Percentiles rank a stretch among this genome's conserved stretches.
phyloP scores from a whole-genome alignment of 768 basidiomycete genomes.

The Tremella fuciformis region DNA sequence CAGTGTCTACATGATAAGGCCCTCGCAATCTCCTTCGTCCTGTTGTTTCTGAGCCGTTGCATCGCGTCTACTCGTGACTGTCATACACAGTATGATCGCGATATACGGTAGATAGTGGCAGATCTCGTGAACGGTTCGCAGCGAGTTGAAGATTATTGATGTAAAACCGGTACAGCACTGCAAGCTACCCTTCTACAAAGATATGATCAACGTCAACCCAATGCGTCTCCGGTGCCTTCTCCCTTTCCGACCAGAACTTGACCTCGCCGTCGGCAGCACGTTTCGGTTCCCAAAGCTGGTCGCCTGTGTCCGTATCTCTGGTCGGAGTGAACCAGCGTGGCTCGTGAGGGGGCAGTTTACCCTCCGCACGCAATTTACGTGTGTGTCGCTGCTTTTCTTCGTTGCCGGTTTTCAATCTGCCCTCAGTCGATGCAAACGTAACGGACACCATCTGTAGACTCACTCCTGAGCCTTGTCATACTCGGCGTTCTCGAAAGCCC shows the following conservation, averaged over 20 bases:
- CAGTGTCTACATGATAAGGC: too few species aligned
- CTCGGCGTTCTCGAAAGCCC: constrained; percentile 88
- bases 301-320: constrained; percentile 83
- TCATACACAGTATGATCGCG: too few species aligned
- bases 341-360: constrained; percentile 65
- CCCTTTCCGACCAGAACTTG: constrained; percentile 82
- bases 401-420: constrained; percentile 46
- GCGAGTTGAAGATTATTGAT: too few species aligned
- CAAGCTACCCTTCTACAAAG: constrained; percentile 55
- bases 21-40: too few species aligned
- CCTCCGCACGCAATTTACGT: constrained; percentile 71
- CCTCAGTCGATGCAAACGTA: neutral
- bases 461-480: constrained; percentile 73
- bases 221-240: constrained; percentile 53
- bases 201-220: constrained; percentile 77
- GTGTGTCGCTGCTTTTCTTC: constrained; percentile 80
- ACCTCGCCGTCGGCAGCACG: constrained; percentile 57
- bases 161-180: too few species aligned
- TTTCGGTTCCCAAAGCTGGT: constrained; percentile 78
- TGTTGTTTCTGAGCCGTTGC: too few species aligned
- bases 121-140: too few species aligned
- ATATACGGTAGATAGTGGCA: too few species aligned
- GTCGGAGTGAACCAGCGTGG: constrained; percentile 84
- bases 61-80: too few species aligned
- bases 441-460: constrained; percentile 53